Percentiles rank a stretch among this genome's conserved stretches.
Evolutionary conservation across 1,139 yeast genomes (phyloP).

Genomic region (Pichia sp.): DNA sequence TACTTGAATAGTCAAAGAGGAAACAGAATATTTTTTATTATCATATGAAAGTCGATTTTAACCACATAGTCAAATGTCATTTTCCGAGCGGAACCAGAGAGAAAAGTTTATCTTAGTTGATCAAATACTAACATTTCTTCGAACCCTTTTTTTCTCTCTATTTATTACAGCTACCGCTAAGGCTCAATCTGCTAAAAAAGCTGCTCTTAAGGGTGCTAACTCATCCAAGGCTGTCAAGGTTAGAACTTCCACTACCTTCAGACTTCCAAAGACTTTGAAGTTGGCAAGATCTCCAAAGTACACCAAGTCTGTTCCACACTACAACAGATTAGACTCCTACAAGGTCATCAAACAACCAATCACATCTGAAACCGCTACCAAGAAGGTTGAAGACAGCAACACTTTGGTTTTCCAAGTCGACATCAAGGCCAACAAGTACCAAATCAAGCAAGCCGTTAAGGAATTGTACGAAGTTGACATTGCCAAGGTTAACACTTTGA

Average conservation of each 20-base stretch:
- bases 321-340: slow-evolving; percentile 95
- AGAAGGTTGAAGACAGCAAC: slow-evolving; percentile 99
- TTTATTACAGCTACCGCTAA: slow-evolving; percentile 35
- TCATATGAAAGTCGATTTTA: too few species aligned
- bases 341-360: slow-evolving; percentile 92
- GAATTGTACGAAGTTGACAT: slow-evolving; percentile 97
- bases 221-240: slow-evolving; percentile 87
- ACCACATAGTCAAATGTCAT: too few species aligned
- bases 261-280: slow-evolving; percentile 95
- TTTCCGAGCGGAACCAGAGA: too few species aligned
- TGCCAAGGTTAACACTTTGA: slow-evolving; percentile 88
- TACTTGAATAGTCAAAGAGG: too few species aligned
- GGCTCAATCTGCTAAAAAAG: slow-evolving; percentile 98
- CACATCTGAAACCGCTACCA: slow-evolving; percentile 98
- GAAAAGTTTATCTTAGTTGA: neutral
- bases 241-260: slow-evolving; percentile 94
- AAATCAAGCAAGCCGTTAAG: slow-evolving; percentile 97
- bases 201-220: slow-evolving; percentile 97
- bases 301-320: slow-evolving; percentile 96
- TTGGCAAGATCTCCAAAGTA: slow-evolving; percentile 93
- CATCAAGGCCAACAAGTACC: slow-evolving; percentile 95
- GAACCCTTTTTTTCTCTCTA: neutral
- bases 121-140: slow-evolving; percentile 8
- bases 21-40: too few species aligned
- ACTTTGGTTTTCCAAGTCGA: slow-evolving; percentile 98